Conservation (phyloP, 2,329 filamentous ascomycete species). For the Xylaria hypoxylon region DNA sequence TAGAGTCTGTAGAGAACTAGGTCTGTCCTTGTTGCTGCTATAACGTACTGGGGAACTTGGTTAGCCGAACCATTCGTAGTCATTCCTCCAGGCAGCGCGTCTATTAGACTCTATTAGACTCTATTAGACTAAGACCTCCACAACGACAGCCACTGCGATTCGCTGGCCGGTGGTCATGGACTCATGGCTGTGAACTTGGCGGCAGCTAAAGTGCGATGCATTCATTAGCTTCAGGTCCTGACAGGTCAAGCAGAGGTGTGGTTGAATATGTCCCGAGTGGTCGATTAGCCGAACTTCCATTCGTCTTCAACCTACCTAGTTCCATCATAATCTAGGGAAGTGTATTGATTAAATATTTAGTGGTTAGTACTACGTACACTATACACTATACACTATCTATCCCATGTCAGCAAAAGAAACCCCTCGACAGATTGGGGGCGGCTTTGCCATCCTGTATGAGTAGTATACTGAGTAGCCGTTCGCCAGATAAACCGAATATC, state of each 20-base stretch:
- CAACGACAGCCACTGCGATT: slow-evolving; percentile 16
- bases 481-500: not conserved
- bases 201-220: slow-evolving; percentile 8
- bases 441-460: not conserved
- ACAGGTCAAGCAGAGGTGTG: slow-evolving; percentile 17
- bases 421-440: not conserved
- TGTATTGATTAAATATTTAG: too few relatives aligned
- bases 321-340: too few relatives aligned
- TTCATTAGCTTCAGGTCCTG: slow-evolving; percentile 6
- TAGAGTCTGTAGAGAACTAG: not conserved
- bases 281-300: slow-evolving; percentile 29
- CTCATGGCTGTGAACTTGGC: not conserved
- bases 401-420: not conserved
- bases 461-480: not conserved
- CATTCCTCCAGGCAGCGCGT: slow-evolving; percentile 27
- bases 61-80: slow-evolving; percentile 25
- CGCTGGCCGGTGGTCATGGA: slow-evolving; percentile 16
- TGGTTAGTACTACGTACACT: too few relatives aligned
- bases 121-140: slow-evolving; percentile 24
- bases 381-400: too few relatives aligned
- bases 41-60: not conserved
- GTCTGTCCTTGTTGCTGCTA: not conserved
- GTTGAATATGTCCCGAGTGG: slow-evolving; percentile 22
- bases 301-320: slow-evolving; percentile 7
- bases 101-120: slow-evolving; percentile 31